Evolutionary conservation across 768 basidiomycete genomes (phyloP), one percentile per base, ranked within the genome.

Genomic region (Trametes cinnabarina): DNA sequence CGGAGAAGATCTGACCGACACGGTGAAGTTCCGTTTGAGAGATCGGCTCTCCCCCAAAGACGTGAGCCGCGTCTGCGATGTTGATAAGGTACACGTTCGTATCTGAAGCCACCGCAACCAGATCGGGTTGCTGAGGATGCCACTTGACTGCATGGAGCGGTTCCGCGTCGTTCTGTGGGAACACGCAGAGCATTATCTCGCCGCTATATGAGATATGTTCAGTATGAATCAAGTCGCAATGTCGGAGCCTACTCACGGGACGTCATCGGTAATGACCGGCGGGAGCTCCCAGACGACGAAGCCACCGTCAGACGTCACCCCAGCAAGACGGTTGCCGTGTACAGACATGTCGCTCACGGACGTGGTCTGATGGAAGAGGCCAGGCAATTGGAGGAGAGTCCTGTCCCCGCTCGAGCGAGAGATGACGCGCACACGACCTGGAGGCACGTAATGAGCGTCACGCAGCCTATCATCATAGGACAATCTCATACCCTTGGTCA

Each of bases 211-310:
- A 14, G 37, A 15, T 30, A 67, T 44, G 60, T 20, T 41, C 14
- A 22, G 43, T 46, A 0, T 62, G 26, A 57, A 28, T 28, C 52
- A 59, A 60, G 30, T 17, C 11, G 22, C 14, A 49, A n/a, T 5
- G 35, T 50, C 30, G 14, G 15, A 8, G 34, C 42, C 49, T 25
- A 83, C 89, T 69, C 74, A 92, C 90, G 88, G 87, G 30, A 88
- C 89, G 72, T 94, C 91, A 66, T 94, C 92, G 12, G 85, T 90
- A 68, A 94, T 90, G 51, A 86, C 70, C 51, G 88, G 86, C 28
- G 92, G 92, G 23, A 93, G 68, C 68, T 93, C 88, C 92, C 92
- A 93, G 6, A 93, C 87, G 30, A 93, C 88, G 63, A 93, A 90
- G 39, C 92, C 92, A 58, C 92, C 92, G 65, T 94, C 92, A 2